Percentiles rank a stretch among this genome's conserved stretches.
These are phyloP conservation scores for Macrolepiota albuminosa DNA, from an alignment of 768 basidiomycete species.

Conservation along the genomic window DNA sequence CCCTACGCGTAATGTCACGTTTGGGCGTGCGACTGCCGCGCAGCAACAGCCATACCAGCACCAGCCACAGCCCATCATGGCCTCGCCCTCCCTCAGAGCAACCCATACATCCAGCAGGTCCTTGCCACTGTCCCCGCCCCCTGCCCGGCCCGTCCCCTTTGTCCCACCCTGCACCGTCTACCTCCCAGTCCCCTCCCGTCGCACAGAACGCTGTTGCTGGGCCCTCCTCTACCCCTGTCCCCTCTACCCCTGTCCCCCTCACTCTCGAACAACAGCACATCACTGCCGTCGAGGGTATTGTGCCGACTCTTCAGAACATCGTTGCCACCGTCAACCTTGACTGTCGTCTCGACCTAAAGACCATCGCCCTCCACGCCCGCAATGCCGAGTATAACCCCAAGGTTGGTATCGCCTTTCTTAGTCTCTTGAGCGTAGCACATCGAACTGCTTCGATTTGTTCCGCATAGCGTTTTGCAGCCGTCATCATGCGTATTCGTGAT, in stretches of 20 bases:
- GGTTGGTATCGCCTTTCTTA: constrained; percentile 63
- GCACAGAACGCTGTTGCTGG: constrained; percentile 45
- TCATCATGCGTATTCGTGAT: constrained; percentile 99
- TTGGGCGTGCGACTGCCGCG: constrained; percentile 57
- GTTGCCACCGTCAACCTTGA: constrained; percentile 99
- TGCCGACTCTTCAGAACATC: constrained; percentile 99
- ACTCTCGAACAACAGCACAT: constrained; percentile 93
- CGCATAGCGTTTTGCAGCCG: constrained; percentile 97
- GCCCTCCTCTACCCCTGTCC: constrained; percentile 49
- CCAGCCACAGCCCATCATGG: constrained; percentile 37
- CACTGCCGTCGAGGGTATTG: constrained; percentile 95
- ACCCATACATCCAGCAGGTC: constrained; percentile 36
- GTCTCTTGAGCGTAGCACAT: constrained; percentile 42
- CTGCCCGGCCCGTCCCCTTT: constrained; percentile 54
- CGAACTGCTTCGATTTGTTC: constrained; percentile 59
- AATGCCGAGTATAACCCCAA: constrained; percentile 99
- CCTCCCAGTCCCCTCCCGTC: constrained; percentile 22
- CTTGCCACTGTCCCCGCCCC: constrained; percentile 13
- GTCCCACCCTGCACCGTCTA: constrained; percentile 30
- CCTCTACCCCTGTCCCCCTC: constrained; percentile 66
- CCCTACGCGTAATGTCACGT: constrained; percentile 75
- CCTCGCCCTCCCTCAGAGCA: constrained; percentile 57
- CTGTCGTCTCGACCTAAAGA: constrained; percentile 95
- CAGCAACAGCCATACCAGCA: constrained; percentile 32
- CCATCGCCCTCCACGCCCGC: constrained; percentile 94